A percentile compares a stretch with the other conserved stretches of the same genome.
Evolutionary conservation across 2,329 filamentous ascomycete species (phyloP).

Genomic region (Camillea tinctor): DNA sequence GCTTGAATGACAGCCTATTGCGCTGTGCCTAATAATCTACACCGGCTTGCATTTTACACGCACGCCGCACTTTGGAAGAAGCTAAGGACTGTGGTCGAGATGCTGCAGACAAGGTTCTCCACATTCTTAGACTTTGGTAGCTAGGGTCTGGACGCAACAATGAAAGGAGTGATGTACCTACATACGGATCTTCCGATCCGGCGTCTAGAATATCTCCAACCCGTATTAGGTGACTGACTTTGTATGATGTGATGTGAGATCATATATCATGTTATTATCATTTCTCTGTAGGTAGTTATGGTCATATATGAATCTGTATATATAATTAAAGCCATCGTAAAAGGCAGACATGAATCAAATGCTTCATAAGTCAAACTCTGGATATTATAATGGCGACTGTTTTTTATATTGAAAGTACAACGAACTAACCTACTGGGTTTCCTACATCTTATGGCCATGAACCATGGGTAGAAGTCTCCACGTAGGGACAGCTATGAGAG

Average conservation of each 20-base stretch:
- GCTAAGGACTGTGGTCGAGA: conserved; percentile 15
- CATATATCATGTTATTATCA: background rate
- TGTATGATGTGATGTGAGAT: background rate
- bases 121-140: conserved; percentile 16
- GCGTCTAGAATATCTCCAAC: conserved; percentile 3
- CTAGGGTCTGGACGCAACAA: conserved; percentile 14
- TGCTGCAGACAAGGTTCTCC: conserved; percentile 26
- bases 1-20: conserved; percentile 9
- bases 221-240: background rate
- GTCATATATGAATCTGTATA: background rate
- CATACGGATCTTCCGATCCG: conserved; percentile 6
- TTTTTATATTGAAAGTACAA: no score
- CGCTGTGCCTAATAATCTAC: conserved; percentile 3
- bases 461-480: background rate
- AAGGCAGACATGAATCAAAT: no score
- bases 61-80: conserved; percentile 12
- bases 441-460: background rate
- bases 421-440: no score
- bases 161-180: conserved; percentile 2
- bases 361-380: background rate
- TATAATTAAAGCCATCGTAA: conserved; percentile 3
- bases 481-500: background rate
- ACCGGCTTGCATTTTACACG: background rate
- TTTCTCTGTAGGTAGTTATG: no score
- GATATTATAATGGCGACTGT: conserved; percentile 3